Conservation (phyloP, 2,329 filamentous ascomycete species). For the Cladobotryum protrusum region DNA sequence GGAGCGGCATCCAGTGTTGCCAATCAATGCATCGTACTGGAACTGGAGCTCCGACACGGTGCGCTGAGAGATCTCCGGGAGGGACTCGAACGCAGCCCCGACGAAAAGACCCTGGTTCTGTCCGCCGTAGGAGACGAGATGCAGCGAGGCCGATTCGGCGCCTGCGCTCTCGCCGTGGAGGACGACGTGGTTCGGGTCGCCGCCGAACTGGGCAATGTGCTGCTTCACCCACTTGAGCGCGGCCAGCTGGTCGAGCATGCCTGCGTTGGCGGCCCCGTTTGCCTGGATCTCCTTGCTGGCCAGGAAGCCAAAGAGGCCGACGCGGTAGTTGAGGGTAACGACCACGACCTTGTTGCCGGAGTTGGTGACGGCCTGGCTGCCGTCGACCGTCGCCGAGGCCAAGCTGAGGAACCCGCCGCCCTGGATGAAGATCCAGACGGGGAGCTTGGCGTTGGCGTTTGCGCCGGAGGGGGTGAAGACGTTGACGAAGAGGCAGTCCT, state of each 20-base stretch:
- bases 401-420: constrained; percentile 32
- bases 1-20: constrained; percentile 12
- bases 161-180: constrained; percentile 65
- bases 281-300: constrained; percentile 11
- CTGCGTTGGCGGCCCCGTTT: constrained; percentile 13
- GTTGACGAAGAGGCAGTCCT: constrained; percentile 31
- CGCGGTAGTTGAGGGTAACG: constrained; percentile 41
- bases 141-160: constrained; percentile 55
- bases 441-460: constrained; percentile 22
- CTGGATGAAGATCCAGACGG: constrained; percentile 40
- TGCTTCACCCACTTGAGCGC: constrained; percentile 14
- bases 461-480: constrained; percentile 22
- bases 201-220: constrained; percentile 15
- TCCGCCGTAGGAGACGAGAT: constrained; percentile 52
- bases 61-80: constrained; percentile 44
- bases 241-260: constrained; percentile 38
- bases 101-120: constrained; percentile 43
- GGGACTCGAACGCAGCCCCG: constrained; percentile 43
- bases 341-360: constrained; percentile 36
- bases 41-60: constrained; percentile 20
- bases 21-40: constrained; percentile 5
- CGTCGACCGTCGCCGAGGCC: constrained; percentile 33
- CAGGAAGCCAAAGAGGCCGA: constrained; percentile 37
- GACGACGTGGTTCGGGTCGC: constrained; percentile 49
- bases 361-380: constrained; percentile 32